phyloP scores from a whole-genome alignment of 345 rosid genomes.

The Salix caprea region DNA sequence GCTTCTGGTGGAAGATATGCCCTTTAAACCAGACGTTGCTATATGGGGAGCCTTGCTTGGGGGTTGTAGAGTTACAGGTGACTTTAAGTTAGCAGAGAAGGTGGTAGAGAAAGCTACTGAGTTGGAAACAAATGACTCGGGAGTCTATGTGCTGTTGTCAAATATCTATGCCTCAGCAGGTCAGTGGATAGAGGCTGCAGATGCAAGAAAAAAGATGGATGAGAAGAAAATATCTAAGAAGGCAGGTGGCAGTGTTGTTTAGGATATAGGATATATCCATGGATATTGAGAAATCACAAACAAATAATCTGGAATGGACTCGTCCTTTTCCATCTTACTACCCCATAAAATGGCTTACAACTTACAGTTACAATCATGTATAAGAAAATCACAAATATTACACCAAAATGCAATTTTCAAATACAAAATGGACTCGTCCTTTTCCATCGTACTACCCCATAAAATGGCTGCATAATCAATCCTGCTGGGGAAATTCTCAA shows the following conservation, averaged over 20 bases:
- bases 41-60: slow-evolving; percentile 37
- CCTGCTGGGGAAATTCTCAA: background rate
- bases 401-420: background rate
- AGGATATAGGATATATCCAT: background rate
- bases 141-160: slow-evolving; percentile 34
- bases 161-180: slow-evolving; percentile 34
- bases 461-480: background rate
- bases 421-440: background rate
- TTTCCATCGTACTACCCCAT: background rate
- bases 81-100: slow-evolving; percentile 18
- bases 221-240: slow-evolving; percentile 11
- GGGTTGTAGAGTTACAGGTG: slow-evolving; percentile 24
- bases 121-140: slow-evolving; percentile 26
- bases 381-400: background rate
- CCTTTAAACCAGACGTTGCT: slow-evolving; percentile 33
- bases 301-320: too few relatives aligned
- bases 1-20: slow-evolving; percentile 24
- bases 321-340: too few relatives aligned
- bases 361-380: background rate
- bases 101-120: slow-evolving; percentile 19
- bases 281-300: background rate
- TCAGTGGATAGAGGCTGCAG: slow-evolving; percentile 27
- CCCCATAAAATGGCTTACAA: background rate
- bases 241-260: slow-evolving; percentile 13
- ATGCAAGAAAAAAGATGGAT: slow-evolving; percentile 16